These are phyloP conservation scores for Clonostachys solani DNA, from an alignment of 2,329 filamentous ascomycete genomes.

Conservation along the genomic window DNA sequence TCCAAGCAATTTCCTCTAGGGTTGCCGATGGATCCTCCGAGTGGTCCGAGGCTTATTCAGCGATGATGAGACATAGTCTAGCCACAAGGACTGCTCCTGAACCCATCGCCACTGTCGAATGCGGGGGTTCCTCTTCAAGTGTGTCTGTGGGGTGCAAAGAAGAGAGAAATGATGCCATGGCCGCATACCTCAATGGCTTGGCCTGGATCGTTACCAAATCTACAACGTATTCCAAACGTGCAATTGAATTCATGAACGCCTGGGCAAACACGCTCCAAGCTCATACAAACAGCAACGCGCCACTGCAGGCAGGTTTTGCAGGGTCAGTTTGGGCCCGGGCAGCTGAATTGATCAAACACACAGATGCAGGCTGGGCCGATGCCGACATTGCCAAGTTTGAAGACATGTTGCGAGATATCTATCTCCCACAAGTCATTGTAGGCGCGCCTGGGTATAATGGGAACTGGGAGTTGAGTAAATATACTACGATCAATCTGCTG, in stretches of 20 bases:
- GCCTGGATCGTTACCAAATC: slow-evolving; percentile 12
- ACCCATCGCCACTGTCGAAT: slow-evolving; percentile 10
- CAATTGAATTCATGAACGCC: slow-evolving; percentile 16
- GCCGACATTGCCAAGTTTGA: slow-evolving; percentile 10
- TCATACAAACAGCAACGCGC: slow-evolving; percentile 15
- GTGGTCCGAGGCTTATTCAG: too few species aligned
- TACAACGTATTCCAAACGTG: slow-evolving; percentile 10
- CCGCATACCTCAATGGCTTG: slow-evolving; percentile 15
- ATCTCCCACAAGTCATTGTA: slow-evolving; percentile 11
- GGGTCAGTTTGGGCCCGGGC: slow-evolving; percentile 14
- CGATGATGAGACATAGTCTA: too few species aligned
- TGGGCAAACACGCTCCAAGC: slow-evolving; percentile 12
- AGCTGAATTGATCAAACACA: slow-evolving; percentile 16
- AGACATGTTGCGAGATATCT: slow-evolving; percentile 13
- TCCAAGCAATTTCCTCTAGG: too few species aligned
- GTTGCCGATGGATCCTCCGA: too few species aligned
- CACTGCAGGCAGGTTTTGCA: slow-evolving; percentile 16
- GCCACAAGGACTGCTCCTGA: too few species aligned
- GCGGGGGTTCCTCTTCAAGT: slow-evolving; percentile 10
- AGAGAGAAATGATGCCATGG: slow-evolving; percentile 15
- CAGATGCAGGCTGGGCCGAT: slow-evolving; percentile 12
- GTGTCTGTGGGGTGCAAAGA: slow-evolving; percentile 13
- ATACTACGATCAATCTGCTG: background rate
- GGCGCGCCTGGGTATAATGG: slow-evolving; percentile 8
- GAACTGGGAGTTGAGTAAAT: slow-evolving; percentile 15